A percentile compares a stretch with the other conserved stretches of the same genome.
These are phyloP conservation scores for Blumeriella jaapii DNA, from an alignment of 2,329 filamentous ascomycete species.

Conservation along the genomic window DNA sequence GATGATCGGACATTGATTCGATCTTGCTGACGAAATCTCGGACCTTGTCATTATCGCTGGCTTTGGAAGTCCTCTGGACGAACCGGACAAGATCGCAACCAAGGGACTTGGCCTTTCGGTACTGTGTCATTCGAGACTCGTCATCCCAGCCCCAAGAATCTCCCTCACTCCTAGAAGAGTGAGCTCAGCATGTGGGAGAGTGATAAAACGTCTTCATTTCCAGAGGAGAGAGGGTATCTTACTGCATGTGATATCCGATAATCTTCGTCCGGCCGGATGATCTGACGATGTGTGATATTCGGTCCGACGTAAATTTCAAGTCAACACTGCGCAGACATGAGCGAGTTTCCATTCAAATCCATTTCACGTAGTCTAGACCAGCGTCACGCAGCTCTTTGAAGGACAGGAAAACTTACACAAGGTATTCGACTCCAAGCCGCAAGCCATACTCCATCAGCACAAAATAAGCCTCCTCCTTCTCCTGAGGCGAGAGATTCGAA, in stretches of 20 bases:
- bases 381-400: too few relatives aligned
- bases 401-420: too few relatives aligned
- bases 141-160: conserved; percentile 35
- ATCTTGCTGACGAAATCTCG: conserved; percentile 20
- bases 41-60: conserved; percentile 37
- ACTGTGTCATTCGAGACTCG: conserved; percentile 35
- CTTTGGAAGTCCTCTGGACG: conserved; percentile 36
- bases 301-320: conserved; percentile 38
- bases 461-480: conserved; percentile 34
- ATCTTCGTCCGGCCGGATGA: conserved; percentile 40
- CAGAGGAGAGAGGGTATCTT: too few relatives aligned
- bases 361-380: too few relatives aligned
- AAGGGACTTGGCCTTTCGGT: conserved; percentile 37
- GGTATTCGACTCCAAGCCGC: conserved; percentile 53
- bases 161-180: too few relatives aligned
- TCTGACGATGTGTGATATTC: conserved; percentile 34
- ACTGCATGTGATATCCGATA: conserved; percentile 37
- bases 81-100: conserved; percentile 47
- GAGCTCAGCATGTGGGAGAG: too few relatives aligned
- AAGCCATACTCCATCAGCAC: conserved; percentile 51
- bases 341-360: too few relatives aligned
- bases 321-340: too few relatives aligned
- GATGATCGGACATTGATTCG: conserved; percentile 18
- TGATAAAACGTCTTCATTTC: too few relatives aligned
- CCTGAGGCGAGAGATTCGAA: conserved; percentile 13